Evolutionary conservation across 2,329 filamentous ascomycete genomes (phyloP).

Genomic region (Davidsoniella virescens): DNA sequence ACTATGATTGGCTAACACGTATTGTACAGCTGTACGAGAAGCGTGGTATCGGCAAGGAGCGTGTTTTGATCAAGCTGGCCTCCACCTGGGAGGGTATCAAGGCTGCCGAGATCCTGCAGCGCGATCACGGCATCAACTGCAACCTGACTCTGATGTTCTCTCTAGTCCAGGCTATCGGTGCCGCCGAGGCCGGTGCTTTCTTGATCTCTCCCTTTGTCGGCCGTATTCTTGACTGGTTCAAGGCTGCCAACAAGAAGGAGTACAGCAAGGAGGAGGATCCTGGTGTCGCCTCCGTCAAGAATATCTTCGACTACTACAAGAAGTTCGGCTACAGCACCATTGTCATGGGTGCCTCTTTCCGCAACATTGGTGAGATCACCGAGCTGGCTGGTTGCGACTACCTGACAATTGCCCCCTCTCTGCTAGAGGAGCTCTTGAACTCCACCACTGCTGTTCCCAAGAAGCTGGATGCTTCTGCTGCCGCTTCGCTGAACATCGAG

Average conservation of each 20-base stretch:
- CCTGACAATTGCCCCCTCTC: constrained; percentile 58
- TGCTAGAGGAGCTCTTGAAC: constrained; percentile 88
- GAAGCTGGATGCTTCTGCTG: constrained; percentile 68
- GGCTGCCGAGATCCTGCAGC: constrained; percentile 91
- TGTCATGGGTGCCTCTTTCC: constrained; percentile 98
- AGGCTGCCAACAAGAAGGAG: constrained; percentile 86
- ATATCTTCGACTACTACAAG: constrained; percentile 99
- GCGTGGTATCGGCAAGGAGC: constrained; percentile 80
- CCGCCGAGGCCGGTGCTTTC: constrained; percentile 87
- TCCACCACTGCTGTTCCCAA: constrained; percentile 66
- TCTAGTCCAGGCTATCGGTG: constrained; percentile 80
- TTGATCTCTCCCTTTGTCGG: constrained; percentile 99
- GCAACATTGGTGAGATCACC: constrained; percentile 89
- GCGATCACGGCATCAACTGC: constrained; percentile 90
- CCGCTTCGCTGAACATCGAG: constrained; percentile 54
- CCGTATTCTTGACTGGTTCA: constrained; percentile 99
- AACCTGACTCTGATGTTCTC: constrained; percentile 99
- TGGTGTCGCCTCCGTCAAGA: constrained; percentile 82
- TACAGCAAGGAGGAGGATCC: constrained; percentile 84
- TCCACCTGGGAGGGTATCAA: constrained; percentile 99
- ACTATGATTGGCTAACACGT: background rate
- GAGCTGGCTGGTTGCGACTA: constrained; percentile 98
- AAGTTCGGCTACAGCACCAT: constrained; percentile 98
- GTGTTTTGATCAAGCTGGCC: constrained; percentile 95
- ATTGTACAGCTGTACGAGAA: constrained; percentile 71